Base-by-base conservation (phyloP, 345 rosid species). In the Excoecaria agallocha region DNA sequence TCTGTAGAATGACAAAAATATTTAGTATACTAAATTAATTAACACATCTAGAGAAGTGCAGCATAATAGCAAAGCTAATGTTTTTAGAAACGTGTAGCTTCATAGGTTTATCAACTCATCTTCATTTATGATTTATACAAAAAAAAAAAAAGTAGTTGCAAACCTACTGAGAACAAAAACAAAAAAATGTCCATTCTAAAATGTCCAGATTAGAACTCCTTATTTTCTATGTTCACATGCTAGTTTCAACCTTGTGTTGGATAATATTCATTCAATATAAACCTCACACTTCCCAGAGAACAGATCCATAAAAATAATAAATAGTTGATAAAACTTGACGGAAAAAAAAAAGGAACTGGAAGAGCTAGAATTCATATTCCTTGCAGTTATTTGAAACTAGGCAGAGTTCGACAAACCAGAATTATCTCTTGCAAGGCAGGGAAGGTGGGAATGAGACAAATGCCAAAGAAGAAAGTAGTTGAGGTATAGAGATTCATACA, bases 1-100 rank as follows among this genome's bases (percentile, higher is more conserved):
- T 41, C 81, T 78, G 74, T 58, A 68, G 12, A 43, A 59, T 15
- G 43, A 5, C 38, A 49, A 6, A 7, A 38, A 35, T 37, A 24
- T 16, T 64, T 10, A 64, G 65, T 6, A n/a, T 25, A 45, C 66
- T 54, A 64, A 25, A 74, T 20, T 46, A 41, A 51, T 8, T 13
- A 71, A 6, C 6, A 3, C 0, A 12, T 20, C 46, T 6, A 72
- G 1, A 59, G 17, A n/a, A n/a, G n/a, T n/a, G n/a, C n/a, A n/a
- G 3, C 35, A 19, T 35, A 49, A 48, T 35, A 37, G 1, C 45
- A 41, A 50, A 3, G 12, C 7, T 16, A 11, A 37, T 2, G 37
- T 35, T 51, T 16, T 13, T 25, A 4, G 6, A 63, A 6, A n/a
- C 37, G 1, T 16, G 22, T 15, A 63, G 37, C 48, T 24, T 63